These are phyloP conservation scores for Golubevia sp. DNA, from an alignment of 1,284 basidiomycete genomes.

Conservation along the genomic window DNA sequence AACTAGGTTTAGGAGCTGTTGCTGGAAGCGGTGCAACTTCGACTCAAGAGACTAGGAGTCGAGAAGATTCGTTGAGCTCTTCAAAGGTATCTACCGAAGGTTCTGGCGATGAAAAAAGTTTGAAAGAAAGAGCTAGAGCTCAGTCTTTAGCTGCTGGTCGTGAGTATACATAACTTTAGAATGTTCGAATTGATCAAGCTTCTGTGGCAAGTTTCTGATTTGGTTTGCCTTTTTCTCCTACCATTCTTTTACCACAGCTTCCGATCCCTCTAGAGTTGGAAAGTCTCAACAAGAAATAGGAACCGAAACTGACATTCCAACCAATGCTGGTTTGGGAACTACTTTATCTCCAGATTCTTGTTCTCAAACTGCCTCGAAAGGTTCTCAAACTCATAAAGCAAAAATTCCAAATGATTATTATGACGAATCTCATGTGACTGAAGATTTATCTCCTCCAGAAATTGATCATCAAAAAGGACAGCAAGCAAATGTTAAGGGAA, in stretches of 20 bases:
- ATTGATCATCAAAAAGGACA: neutral
- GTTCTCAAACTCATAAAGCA: constrained; percentile 6
- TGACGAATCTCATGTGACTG: constrained; percentile 16
- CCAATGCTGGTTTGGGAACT: constrained; percentile 24
- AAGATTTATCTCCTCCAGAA: constrained; percentile 2
- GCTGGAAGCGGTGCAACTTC: neutral
- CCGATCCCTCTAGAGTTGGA: neutral
- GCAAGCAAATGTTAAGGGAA: neutral
- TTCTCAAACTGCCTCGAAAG: constrained; percentile 8
- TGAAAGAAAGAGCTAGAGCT: neutral
- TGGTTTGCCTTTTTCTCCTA: too few species aligned
- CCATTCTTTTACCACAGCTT: neutral
- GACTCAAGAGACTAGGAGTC: neutral
- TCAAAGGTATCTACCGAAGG: neutral
- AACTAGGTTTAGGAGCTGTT: neutral
- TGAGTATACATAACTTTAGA: too few species aligned
- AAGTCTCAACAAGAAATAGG: too few species aligned
- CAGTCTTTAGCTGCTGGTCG: neutral
- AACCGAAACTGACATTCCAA: constrained; percentile 16
- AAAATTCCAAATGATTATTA: constrained; percentile 22
- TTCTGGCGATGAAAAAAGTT: neutral
- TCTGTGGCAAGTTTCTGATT: too few species aligned
- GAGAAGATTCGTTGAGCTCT: neutral
- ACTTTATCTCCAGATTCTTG: constrained; percentile 25
- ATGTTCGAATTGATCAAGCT: too few species aligned